Evolutionary conservation across 2,329 filamentous ascomycete species (phyloP), one percentile per base, ranked within the genome.

Genomic region (Aspergillus sp.): DNA sequence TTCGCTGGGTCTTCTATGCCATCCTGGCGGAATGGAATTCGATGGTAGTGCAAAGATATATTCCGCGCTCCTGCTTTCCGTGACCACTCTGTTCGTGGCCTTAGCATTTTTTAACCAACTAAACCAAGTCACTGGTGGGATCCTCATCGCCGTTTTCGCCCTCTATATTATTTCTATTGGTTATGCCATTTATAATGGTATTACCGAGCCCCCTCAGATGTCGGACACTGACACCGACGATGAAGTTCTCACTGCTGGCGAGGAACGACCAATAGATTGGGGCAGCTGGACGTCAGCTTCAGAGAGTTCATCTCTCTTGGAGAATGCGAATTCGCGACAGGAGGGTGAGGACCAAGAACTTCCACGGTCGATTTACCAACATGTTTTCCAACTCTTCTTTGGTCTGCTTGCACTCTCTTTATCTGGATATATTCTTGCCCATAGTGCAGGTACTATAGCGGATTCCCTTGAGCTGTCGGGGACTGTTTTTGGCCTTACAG

Each of bases 11-110:
- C 64, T 80, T 1, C 55, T 79, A 3, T 75, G 71, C 53, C 63
- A 70, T 48, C 58, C 61, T 6, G 53, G 53, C 1, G 45, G 50
- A 1, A 58, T 69, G 9, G 42, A 49, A 1, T 79, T 78, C 49
- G 77, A 79, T 51, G 53, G 57, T n/a, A 77, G 73, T 49, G 66
- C 74, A 1, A 73, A 71, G 50, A 62, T 76, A 10, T 79, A 79
- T 52, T 69, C 74, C 1, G 56, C 62, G 1, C 47, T 76, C 7
- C 59, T 74, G 9, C 61, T 77, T 5, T 53, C 62, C 1, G 33
- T 76, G 4, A 77, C 74, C 0, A 71, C 68, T 0, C 20, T 60
- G 2, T 53, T 71, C 13, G 67, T 72, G 12, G 53, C 64, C 0
- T 49, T 69, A 9, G 58, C 70, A n/a, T 64, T 64, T n/a, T 57